A percentile compares a stretch with the other conserved stretches of the same genome.
phyloP scores from a whole-genome alignment of 345 rosid species.

The Camelina laxa region DNA sequence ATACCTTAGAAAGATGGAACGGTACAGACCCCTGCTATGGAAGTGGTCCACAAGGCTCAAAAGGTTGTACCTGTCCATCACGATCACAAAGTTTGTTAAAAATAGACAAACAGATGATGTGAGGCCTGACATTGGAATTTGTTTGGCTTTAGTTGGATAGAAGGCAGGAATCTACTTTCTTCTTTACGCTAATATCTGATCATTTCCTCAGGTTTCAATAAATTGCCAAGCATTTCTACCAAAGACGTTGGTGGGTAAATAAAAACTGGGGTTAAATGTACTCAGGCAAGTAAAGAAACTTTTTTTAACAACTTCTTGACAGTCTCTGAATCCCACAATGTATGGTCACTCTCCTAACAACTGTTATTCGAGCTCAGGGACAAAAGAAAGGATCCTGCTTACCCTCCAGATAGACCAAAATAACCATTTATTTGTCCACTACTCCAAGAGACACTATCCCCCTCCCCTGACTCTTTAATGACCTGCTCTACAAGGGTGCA shows the following conservation, averaged over 20 bases:
- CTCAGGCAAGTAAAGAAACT: conserved; percentile 5
- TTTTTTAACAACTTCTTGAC: not conserved
- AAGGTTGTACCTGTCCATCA: conserved; percentile 81
- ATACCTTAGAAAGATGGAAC: conserved; percentile 81
- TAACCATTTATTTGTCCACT: conserved; percentile 82
- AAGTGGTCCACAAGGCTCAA: conserved; percentile 83
- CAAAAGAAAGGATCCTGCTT: conserved; percentile 29
- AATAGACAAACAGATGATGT: conserved; percentile 1
- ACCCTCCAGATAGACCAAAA: conserved; percentile 98
- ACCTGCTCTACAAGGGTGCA: conserved; percentile 92
- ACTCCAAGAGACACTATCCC: conserved; percentile 81
- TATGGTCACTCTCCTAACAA: not conserved
- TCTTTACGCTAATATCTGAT: conserved; percentile 3
- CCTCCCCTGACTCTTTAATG: conserved; percentile 78
- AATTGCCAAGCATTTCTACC: conserved; percentile 7
- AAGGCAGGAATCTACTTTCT: conserved; percentile 27
- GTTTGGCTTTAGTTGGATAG: not conserved
- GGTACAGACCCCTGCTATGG: conserved; percentile 80
- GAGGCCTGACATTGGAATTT: not conserved
- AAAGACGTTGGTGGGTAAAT: not conserved
- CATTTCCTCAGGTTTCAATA: not conserved
- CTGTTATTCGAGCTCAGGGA: conserved; percentile 1
- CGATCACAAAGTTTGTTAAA: conserved; percentile 9
- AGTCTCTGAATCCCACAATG: conserved; percentile 10
- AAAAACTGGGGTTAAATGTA: not conserved